Percentiles rank a stretch among this genome's conserved stretches.
Evolutionary conservation across 371 early-diverging fungal genomes (phyloP).

Genomic region (Mycotypha africana): DNA sequence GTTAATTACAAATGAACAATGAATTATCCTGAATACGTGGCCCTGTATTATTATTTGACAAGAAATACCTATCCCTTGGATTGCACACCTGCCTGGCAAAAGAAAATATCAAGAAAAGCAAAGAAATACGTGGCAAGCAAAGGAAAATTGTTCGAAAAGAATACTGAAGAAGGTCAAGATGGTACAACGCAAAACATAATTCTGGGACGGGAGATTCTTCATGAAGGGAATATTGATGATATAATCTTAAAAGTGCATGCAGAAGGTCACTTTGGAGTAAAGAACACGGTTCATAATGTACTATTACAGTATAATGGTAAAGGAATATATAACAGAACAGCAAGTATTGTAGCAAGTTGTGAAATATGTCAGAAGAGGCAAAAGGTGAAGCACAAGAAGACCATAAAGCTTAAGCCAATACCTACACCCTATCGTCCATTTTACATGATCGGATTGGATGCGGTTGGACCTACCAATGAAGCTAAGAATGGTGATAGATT

Average conservation of each 20-base stretch:
- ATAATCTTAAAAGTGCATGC: constrained; percentile 7
- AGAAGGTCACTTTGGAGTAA: constrained; percentile 15
- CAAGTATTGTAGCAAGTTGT: constrained; percentile 5
- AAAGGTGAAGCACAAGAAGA: constrained; percentile 9
- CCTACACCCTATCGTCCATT: constrained; percentile 1
- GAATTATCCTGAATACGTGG: too few species aligned
- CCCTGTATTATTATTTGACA: too few species aligned
- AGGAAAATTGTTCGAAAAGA: too few species aligned
- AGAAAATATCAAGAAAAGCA: too few species aligned
- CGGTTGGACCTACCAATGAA: too few species aligned
- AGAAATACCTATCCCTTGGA: too few species aligned
- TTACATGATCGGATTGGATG: constrained; percentile 6
- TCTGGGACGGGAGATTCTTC: constrained; percentile 1
- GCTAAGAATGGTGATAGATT: too few species aligned
- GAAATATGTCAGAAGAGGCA: background rate
- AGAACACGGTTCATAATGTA: constrained; percentile 1
- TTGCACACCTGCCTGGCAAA: too few species aligned
- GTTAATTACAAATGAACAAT: too few species aligned
- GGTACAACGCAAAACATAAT: too few species aligned
- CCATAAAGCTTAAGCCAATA: constrained; percentile 1
- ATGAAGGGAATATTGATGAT: constrained; percentile 6
- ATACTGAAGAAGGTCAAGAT: background rate
- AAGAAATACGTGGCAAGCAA: too few species aligned
- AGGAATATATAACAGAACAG: constrained; percentile 15
- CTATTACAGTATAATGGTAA: constrained; percentile 2